Evolutionary conservation across 305 asterid genomes (phyloP), one percentile per base, ranked within the genome.

Genomic region (Rubia peregrina): DNA sequence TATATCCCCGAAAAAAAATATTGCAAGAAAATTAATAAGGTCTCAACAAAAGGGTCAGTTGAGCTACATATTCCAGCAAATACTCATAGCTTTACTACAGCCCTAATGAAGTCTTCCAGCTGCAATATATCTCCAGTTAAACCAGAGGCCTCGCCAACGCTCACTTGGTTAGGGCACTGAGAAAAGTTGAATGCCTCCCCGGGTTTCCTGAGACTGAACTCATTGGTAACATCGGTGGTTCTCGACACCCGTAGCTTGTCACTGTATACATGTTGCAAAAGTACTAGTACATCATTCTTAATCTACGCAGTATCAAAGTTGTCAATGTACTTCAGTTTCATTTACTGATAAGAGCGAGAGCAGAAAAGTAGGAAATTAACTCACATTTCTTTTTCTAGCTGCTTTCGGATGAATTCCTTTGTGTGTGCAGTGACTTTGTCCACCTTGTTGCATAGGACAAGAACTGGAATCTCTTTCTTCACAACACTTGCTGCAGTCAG

Each of bases 341-440:
- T 26, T 26, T 33, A 33, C 38, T 33, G 38, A 33, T 33, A 33
- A 33, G 38, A 4, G 38, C 38, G 5, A 33, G 38, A 33, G 38
- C 38, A 33, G 38, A 33, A 4, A 33, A 48, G 61, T 51, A 69
- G 16, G 61, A 40, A 76, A 70, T 40, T 30, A 70, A 72, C 96
- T 84, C 72, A 91, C 97, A 89, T 89, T 86, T 91, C 97, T 83
- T 89, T 89, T 83, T 91, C 95, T 75, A 89, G 87, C 84, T 89
- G 96, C 73, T 83, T 90, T 64, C 86, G 77, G 82, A 93, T 88
- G 79, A 90, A 93, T 51, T 90, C 97, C 80, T 85, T 81, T 26
- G 97, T 79, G 73, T 93, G 98, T 64, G 98, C 98, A 17, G 97
- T 88, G 75, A 88, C 88, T 77, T 89, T 90, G 75, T 93, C 98